phyloP scores from a whole-genome alignment of 768 basidiomycete genomes.

The Heimioporus sp. region DNA sequence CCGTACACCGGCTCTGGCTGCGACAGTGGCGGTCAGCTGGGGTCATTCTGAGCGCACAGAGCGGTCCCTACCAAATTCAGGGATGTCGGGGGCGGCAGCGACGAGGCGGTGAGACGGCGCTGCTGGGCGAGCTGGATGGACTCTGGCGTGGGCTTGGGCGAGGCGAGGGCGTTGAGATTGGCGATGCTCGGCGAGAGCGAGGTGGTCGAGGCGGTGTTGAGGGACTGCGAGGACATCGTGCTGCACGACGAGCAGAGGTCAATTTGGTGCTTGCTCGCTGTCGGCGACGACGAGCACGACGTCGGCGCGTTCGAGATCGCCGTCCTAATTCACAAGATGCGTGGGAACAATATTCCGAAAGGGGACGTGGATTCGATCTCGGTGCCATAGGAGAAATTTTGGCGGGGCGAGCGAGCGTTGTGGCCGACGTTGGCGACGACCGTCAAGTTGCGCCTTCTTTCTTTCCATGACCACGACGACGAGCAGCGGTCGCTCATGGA shows the following conservation, averaged over 20 bases:
- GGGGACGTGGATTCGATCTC: neutral
- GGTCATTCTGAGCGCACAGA: neutral
- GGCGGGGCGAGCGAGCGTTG: slow-evolving; percentile 2
- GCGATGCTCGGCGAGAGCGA: slow-evolving; percentile 33
- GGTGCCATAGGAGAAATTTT: slow-evolving; percentile 25
- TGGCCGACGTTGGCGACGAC: slow-evolving; percentile 14
- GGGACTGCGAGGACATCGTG: slow-evolving; percentile 27
- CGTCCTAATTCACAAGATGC: slow-evolving; percentile 8
- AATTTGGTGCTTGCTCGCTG: slow-evolving; percentile 25
- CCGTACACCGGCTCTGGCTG: slow-evolving; percentile 48
- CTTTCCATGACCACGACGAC: slow-evolving; percentile 35
- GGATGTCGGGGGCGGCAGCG: slow-evolving; percentile 39
- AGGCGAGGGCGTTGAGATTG: slow-evolving; percentile 30
- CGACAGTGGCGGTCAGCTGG: slow-evolving; percentile 10
- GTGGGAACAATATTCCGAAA: slow-evolving; percentile 26
- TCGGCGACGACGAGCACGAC: slow-evolving; percentile 25
- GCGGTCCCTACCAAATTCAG: slow-evolving; percentile 37
- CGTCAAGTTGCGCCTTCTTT: neutral
- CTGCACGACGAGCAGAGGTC: slow-evolving; percentile 16
- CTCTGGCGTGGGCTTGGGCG: slow-evolving; percentile 24
- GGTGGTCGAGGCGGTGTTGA: slow-evolving; percentile 33
- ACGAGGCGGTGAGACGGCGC: slow-evolving; percentile 37
- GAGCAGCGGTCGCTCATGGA: slow-evolving; percentile 25
- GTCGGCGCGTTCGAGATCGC: slow-evolving; percentile 12
- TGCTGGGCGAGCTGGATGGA: slow-evolving; percentile 24